phyloP scores from a whole-genome alignment of 1,284 basidiomycete species.

The Ustilago hordei region DNA sequence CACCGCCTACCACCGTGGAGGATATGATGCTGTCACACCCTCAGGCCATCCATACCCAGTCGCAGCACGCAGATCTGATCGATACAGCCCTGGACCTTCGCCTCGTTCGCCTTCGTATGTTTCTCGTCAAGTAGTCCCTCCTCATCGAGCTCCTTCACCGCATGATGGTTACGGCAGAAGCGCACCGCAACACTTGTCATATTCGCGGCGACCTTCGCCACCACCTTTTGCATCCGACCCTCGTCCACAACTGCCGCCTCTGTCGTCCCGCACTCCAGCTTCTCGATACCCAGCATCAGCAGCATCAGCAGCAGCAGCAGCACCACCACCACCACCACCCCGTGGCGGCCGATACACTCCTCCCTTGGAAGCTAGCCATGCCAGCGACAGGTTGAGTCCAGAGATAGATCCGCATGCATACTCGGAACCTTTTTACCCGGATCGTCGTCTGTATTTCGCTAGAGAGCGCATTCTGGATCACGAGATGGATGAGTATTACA shows the following conservation, averaged over 20 bases:
- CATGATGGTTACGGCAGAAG: conserved; percentile 35
- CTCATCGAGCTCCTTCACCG: conserved; percentile 18
- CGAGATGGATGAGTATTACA: conserved; percentile 53
- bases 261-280: conserved; percentile 29
- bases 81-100: conserved; percentile 46
- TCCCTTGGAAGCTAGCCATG: conserved; percentile 23
- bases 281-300: conserved; percentile 28
- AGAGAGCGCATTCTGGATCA: conserved; percentile 50
- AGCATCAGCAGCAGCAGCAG: neutral
- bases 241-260: conserved; percentile 45
- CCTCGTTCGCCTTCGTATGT: conserved; percentile 41
- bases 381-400: conserved; percentile 26
- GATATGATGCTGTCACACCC: conserved; percentile 27
- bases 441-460: conserved; percentile 47
- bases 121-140: conserved; percentile 19
- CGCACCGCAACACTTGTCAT: conserved; percentile 26
- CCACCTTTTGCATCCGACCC: conserved; percentile 32
- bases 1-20: conserved; percentile 20
- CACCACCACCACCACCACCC: conserved; percentile 13
- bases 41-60: conserved; percentile 17
- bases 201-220: conserved; percentile 31
- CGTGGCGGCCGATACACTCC: conserved; percentile 43
- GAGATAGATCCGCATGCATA: conserved; percentile 34
- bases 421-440: conserved; percentile 48
- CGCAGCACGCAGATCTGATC: conserved; percentile 22